Base-by-base conservation (phyloP, 1,284 basidiomycete species). In the Caloboletus inedulis region DNA sequence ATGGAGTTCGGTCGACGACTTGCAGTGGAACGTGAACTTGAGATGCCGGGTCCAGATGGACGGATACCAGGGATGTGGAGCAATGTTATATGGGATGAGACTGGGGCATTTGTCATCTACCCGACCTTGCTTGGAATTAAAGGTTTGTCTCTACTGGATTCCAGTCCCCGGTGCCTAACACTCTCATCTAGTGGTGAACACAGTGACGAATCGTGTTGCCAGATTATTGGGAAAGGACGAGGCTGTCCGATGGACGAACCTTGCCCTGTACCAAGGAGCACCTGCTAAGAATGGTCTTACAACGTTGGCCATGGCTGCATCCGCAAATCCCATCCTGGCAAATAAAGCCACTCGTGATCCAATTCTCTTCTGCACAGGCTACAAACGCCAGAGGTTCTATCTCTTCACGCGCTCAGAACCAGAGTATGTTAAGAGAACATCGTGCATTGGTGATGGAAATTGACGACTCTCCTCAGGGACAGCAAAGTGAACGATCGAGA, bases 1-100 rank as follows among this genome's bases (percentile, higher is more conserved):
- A 99, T 99, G 96, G 97, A 99, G 69, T 98, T 99, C 65, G 96
- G 97, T n/a, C 78, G 97, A 52, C 80, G 97, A 10, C 76, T 99
- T 44, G 97, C 97, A 1, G 77, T 87, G 14, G 97, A 99, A 71
- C 80, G 91, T 55, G 96, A 99, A 64, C 72, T 99, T 43, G 93
- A 98, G 67, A 77, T 88, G 36, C 82, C 86, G 35, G 79, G 83
- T 31, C 80, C 84, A 3, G 88, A 89, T 65, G 86, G 86, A 21
- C 76, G 74, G 37, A 74, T 81, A 62, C 87, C 80, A 49, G 88
- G 81, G 7, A 75, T 80, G 58, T 93, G 89, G 75, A 91, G 85
- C 35, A 94, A 92, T 64, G 92, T 87, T 0, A 81, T 96, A 13
- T 99, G 95, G 91, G 97, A 99, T 68, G 96, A 99, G 72, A 95